Base-by-base conservation (phyloP, 371 early-diverging fungal species). In the Mucor irregularis region DNA sequence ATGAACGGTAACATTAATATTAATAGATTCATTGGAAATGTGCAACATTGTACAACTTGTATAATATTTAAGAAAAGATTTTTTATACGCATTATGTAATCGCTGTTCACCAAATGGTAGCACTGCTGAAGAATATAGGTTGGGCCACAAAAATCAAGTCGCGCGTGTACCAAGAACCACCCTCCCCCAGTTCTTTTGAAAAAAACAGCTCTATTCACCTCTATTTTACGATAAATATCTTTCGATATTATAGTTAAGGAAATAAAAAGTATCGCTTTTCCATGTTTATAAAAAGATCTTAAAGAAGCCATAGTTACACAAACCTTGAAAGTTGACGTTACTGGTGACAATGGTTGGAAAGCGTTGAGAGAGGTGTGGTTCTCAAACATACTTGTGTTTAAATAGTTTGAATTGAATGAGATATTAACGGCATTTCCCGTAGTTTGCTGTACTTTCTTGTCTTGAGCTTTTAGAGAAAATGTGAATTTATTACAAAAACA, bases 391-490 rank as follows among this genome's bases (percentile, higher is more conserved):
- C 39, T n/a, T 38, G 51, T 50, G 28, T 39, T 13, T 50, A 16
- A 38, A 38, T 26, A 29, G 5, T 38, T 50, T 39, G 37, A 50
- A 25, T 25, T 26, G 37, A 29, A 29, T 29, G 29, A 25, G 14
- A 17, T 17, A 37, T 50, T 50, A n/a, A n/a, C n/a, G n/a, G n/a
- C n/a, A n/a, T 50, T n/a, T n/a, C n/a, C 21, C 26, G 39, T 26
- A 50, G 51, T 28, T 26, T 50, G 28, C 37, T 50, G 39, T 50
- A 50, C 19, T 50, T 50, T 29, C 17, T 37, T 16, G 39, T 50
- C 39, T 26, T 50, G 28, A 39, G 39, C n/a, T 50, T 50, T 39
- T 17, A 17, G 4, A n/a, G 13, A 29, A 50, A 50, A 39, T 21
- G 14, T n/a, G 19, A 4, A 8, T 3, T 39, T 1, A 28, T 50